Percentiles rank a stretch among this genome's conserved stretches.
Conservation (phyloP, 2,329 filamentous ascomycete genomes). For the Aspergillus costaricaensis region DNA sequence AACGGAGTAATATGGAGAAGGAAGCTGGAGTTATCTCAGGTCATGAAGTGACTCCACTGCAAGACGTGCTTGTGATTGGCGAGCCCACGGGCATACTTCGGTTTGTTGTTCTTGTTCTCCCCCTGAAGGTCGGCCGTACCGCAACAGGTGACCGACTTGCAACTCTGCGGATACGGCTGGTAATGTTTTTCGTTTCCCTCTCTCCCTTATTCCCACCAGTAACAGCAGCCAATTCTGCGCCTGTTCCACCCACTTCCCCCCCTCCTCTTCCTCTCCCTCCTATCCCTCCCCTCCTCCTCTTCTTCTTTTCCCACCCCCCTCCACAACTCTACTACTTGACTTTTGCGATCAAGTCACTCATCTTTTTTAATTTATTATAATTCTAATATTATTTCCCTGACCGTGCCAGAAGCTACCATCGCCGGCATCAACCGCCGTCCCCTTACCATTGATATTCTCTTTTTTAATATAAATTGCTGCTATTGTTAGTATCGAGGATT, state of each 20-base stretch:
- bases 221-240: constrained; percentile 6
- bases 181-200: neutral
- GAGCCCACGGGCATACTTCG: constrained; percentile 11
- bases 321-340: constrained; percentile 4
- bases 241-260: neutral
- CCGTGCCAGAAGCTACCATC: constrained; percentile 11
- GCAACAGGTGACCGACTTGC: constrained; percentile 6
- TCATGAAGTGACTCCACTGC: constrained; percentile 11
- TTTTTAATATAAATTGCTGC: constrained; percentile 6
- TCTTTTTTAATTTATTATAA: neutral
- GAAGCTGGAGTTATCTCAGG: constrained; percentile 4
- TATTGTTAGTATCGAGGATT: constrained; percentile 10
- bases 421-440: constrained; percentile 30
- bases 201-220: constrained; percentile 19
- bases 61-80: constrained; percentile 13
- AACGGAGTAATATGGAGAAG: constrained; percentile 1
- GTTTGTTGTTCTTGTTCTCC: constrained; percentile 7
- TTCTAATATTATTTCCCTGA: neutral
- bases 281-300: neutral
- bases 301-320: neutral
- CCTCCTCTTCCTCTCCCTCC: constrained; percentile 5
- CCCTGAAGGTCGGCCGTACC: constrained; percentile 10
- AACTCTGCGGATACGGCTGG: neutral
- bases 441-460: neutral
- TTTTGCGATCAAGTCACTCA: constrained; percentile 4